phyloP scores from a whole-genome alignment of 116 monocot species.

The Trichopus zeylanicus region DNA sequence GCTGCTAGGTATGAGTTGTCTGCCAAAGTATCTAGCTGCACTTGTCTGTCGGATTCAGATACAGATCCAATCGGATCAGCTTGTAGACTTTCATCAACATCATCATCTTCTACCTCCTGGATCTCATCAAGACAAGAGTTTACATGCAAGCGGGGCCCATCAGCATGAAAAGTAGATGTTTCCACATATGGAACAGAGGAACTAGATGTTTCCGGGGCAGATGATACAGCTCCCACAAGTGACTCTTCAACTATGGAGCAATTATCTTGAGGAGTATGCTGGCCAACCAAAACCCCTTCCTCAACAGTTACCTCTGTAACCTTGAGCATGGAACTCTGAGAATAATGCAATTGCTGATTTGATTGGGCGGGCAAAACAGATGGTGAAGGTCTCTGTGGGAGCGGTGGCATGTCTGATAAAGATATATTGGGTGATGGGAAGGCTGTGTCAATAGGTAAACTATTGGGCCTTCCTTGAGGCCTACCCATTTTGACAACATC shows the following conservation, averaged over 20 bases:
- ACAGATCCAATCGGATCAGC: conserved; percentile 23
- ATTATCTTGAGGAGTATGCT: conserved; percentile 31
- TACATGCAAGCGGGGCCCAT: conserved; percentile 26
- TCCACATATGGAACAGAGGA: too few relatives aligned
- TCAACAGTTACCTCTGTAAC: conserved; percentile 27
- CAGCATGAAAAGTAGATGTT: conserved; percentile 32
- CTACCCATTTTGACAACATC: conserved; percentile 92
- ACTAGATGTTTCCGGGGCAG: conserved; percentile 26
- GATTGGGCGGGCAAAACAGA: conserved; percentile 22
- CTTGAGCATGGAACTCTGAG: conserved; percentile 16
- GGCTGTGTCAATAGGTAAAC: conserved; percentile 16
- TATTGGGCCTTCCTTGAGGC: conserved; percentile 44
- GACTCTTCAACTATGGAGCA: conserved; percentile 39
- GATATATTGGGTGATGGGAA: conserved; percentile 22
- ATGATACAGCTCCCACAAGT: conserved; percentile 14
- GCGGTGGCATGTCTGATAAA: conserved; percentile 13
- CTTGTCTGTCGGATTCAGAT: conserved; percentile 33
- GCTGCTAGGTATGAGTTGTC: conserved; percentile 20
- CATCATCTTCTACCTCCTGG: conserved; percentile 17
- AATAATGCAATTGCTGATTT: conserved; percentile 20
- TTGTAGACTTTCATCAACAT: conserved; percentile 12
- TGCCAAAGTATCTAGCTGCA: conserved; percentile 25
- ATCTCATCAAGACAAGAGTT: conserved; percentile 31
- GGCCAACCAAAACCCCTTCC: conserved; percentile 9
- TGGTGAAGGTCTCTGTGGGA: conserved; percentile 7